These are phyloP conservation scores for Geranium brycei DNA, from an alignment of 345 rosid species.

Conservation along the genomic window DNA sequence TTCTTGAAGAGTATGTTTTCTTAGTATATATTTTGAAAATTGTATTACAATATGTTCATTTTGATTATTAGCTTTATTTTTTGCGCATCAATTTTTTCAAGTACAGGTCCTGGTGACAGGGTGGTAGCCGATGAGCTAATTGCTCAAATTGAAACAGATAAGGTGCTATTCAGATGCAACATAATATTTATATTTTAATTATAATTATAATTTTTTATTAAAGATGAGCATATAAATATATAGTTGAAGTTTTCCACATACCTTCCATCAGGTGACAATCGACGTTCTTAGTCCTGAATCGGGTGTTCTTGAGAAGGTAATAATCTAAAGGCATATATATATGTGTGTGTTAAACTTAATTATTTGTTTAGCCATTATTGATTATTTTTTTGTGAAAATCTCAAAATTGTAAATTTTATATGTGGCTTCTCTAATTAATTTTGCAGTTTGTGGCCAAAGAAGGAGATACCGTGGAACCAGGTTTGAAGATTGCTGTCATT, in stretches of 20 bases:
- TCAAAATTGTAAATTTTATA: too few relatives aligned
- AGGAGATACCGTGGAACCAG: conserved; percentile 96
- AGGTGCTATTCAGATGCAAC: conserved; percentile 9
- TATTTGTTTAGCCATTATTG: too few relatives aligned
- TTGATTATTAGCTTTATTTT: too few relatives aligned
- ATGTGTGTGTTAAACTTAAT: too few relatives aligned
- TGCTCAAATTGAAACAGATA: conserved; percentile 33
- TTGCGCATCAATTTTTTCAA: too few relatives aligned
- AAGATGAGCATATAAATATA: too few relatives aligned
- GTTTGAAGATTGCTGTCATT: conserved; percentile 70
- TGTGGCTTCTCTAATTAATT: not conserved
- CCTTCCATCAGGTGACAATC: conserved; percentile 47
- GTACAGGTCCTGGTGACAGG: conserved; percentile 25
- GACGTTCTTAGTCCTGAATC: conserved; percentile 78
- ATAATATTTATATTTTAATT: too few relatives aligned
- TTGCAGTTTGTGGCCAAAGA: conserved; percentile 73
- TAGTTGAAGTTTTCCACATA: too few relatives aligned
- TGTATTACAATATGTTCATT: not conserved
- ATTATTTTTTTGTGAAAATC: too few relatives aligned
- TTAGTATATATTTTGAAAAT: not conserved
- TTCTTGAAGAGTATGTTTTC: conserved; percentile 28
- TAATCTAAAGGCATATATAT: too few relatives aligned
- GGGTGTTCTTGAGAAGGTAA: conserved; percentile 34
- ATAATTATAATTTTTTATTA: too few relatives aligned
- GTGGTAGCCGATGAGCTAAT: conserved; percentile 25